Percentiles rank a stretch among this genome's conserved stretches.
These are phyloP conservation scores for Arabis alpina DNA, from an alignment of 345 rosid species.

Conservation along the genomic window DNA sequence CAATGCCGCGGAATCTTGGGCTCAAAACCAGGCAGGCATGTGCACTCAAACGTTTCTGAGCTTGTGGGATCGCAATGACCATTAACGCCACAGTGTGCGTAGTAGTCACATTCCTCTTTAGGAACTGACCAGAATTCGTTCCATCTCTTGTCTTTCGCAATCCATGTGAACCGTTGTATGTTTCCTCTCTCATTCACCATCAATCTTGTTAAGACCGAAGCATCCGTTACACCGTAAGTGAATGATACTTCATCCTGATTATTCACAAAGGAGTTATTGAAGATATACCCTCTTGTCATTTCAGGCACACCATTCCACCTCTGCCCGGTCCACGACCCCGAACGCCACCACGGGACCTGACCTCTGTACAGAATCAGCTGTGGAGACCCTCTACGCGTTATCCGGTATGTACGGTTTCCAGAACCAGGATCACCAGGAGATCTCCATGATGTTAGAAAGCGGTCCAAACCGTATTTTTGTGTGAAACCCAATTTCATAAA, in stretches of 20 bases:
- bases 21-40: slow-evolving; percentile 67
- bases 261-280: slow-evolving; percentile 36
- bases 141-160: slow-evolving; percentile 47
- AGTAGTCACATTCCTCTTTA: slow-evolving; percentile 62
- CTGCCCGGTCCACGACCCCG: slow-evolving; percentile 63
- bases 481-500: slow-evolving; percentile 65
- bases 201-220: slow-evolving; percentile 53
- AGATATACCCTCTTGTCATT: slow-evolving; percentile 48
- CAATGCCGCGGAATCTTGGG: slow-evolving; percentile 54
- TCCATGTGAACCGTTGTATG: slow-evolving; percentile 57
- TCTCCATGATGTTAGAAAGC: slow-evolving; percentile 58
- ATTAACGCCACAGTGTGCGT: slow-evolving; percentile 59
- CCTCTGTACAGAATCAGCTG: slow-evolving; percentile 52
- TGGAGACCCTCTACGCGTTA: slow-evolving; percentile 52
- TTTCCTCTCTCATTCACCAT: slow-evolving; percentile 55
- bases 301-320: slow-evolving; percentile 72
- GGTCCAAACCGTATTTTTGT: slow-evolving; percentile 40
- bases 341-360: slow-evolving; percentile 45
- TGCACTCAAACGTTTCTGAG: slow-evolving; percentile 47
- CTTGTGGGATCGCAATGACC: slow-evolving; percentile 48
- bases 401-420: slow-evolving; percentile 46
- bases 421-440: slow-evolving; percentile 54
- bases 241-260: slow-evolving; percentile 45
- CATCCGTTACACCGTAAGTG: slow-evolving; percentile 39
- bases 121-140: slow-evolving; percentile 51